These are phyloP conservation scores for Penicillium olsonii DNA, from an alignment of 2,329 filamentous ascomycete species.

Conservation along the genomic window DNA sequence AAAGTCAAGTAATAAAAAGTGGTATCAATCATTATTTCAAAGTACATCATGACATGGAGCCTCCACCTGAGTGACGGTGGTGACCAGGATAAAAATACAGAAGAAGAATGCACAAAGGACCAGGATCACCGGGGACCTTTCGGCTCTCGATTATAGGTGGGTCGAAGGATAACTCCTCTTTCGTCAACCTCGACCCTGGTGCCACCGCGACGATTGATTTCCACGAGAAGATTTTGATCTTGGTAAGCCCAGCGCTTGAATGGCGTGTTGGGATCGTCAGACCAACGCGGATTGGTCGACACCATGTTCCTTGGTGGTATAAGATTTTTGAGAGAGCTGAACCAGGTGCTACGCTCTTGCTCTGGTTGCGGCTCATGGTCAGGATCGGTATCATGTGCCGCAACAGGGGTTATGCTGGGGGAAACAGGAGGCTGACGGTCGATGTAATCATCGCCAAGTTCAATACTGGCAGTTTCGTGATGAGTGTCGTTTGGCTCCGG, in stretches of 20 bases:
- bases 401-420: neutral
- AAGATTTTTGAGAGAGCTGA: constrained; percentile 29
- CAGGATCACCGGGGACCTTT: neutral
- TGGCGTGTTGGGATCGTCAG: constrained; percentile 37
- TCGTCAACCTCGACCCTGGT: constrained; percentile 32
- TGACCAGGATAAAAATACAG: constrained; percentile 1
- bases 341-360: constrained; percentile 27
- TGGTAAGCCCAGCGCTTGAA: constrained; percentile 41
- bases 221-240: constrained; percentile 33
- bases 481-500: constrained; percentile 16
- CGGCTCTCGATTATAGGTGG: constrained; percentile 9
- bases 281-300: constrained; percentile 30
- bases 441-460: constrained; percentile 35
- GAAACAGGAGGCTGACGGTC: neutral
- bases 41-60: neutral
- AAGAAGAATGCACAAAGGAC: neutral
- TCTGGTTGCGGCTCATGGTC: constrained; percentile 2
- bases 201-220: constrained; percentile 31
- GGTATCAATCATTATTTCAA: neutral
- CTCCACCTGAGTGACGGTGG: too few species aligned
- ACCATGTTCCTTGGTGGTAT: constrained; percentile 18
- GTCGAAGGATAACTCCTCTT: constrained; percentile 34
- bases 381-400: constrained; percentile 6
- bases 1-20: neutral
- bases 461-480: constrained; percentile 40